phyloP scores from a whole-genome alignment of 116 monocot species.

The Posidonia oceanica region DNA sequence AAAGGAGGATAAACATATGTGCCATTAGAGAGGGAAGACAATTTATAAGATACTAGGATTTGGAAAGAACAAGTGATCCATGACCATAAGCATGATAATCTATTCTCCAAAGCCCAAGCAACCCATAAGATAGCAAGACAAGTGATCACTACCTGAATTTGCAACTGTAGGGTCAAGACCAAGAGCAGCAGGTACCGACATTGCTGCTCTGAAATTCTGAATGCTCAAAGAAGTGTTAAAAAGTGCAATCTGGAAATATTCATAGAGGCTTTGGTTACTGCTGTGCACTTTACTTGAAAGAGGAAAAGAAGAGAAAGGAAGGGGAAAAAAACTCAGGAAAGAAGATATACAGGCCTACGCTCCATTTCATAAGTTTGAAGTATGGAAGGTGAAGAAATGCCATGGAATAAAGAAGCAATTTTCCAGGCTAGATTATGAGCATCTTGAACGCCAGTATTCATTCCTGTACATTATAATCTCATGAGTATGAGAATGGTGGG shows the following conservation, averaged over 20 bases:
- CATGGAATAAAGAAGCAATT: slow-evolving; percentile 37
- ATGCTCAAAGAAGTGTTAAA: slow-evolving; percentile 79
- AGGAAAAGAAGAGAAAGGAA: background rate
- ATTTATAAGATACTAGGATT: background rate
- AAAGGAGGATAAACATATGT: background rate
- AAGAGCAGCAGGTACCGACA: slow-evolving; percentile 82
- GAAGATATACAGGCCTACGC: slow-evolving; percentile 68
- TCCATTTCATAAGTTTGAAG: slow-evolving; percentile 77
- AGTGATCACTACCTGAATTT: slow-evolving; percentile 49
- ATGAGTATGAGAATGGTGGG: background rate
- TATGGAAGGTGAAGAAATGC: slow-evolving; percentile 48
- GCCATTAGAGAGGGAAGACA: too few species aligned
- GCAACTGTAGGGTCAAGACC: slow-evolving; percentile 80
- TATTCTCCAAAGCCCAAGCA: too few species aligned
- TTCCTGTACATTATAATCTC: slow-evolving; percentile 35
- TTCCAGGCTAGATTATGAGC: slow-evolving; percentile 99
- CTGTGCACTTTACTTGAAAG: background rate
- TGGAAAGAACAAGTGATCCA: background rate
- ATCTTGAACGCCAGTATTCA: slow-evolving; percentile 99
- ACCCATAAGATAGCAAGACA: background rate
- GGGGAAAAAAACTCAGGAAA: background rate
- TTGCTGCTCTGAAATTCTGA: slow-evolving; percentile 84
- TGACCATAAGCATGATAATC: too few species aligned
- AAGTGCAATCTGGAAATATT: slow-evolving; percentile 63
- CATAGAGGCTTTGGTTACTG: background rate